Evolutionary conservation across 331 rosid species (phyloP).

Genomic region (Dryas integrifolia): DNA sequence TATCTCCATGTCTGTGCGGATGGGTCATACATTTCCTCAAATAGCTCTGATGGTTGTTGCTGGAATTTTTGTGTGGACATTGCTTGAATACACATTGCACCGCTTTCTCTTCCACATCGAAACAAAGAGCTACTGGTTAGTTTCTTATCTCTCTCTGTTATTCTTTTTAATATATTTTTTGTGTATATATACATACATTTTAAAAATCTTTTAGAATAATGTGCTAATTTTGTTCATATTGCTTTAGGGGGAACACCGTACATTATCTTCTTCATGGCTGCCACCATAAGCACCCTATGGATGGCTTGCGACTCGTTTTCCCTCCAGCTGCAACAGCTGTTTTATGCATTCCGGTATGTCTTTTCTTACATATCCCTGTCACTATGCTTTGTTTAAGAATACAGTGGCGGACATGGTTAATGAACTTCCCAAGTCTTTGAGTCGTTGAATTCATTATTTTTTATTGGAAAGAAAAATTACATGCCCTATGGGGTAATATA

Average conservation of each 20-base stretch:
- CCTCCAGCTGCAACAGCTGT: slow-evolving; percentile 91
- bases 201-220: neutral
- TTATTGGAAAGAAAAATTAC: slow-evolving; percentile 4
- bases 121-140: slow-evolving; percentile 88
- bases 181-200: neutral
- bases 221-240: slow-evolving; percentile 15
- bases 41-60: slow-evolving; percentile 43
- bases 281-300: slow-evolving; percentile 99
- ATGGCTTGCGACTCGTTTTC: slow-evolving; percentile 87
- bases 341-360: slow-evolving; percentile 63
- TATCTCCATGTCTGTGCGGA: slow-evolving; percentile 49
- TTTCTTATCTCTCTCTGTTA: slow-evolving; percentile 9
- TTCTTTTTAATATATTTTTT: neutral
- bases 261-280: slow-evolving; percentile 98
- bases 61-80: slow-evolving; percentile 77
- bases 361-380: neutral
- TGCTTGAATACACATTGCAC: slow-evolving; percentile 76
- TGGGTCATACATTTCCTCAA: slow-evolving; percentile 64
- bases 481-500: neutral
- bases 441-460: neutral
- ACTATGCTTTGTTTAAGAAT: neutral
- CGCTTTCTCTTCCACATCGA: slow-evolving; percentile 92
- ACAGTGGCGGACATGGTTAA: neutral
- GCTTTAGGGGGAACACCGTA: slow-evolving; percentile 71
- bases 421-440: neutral